Conservation (phyloP, 129 eudicot genomes). For the Flaveria trinervia region DNA sequence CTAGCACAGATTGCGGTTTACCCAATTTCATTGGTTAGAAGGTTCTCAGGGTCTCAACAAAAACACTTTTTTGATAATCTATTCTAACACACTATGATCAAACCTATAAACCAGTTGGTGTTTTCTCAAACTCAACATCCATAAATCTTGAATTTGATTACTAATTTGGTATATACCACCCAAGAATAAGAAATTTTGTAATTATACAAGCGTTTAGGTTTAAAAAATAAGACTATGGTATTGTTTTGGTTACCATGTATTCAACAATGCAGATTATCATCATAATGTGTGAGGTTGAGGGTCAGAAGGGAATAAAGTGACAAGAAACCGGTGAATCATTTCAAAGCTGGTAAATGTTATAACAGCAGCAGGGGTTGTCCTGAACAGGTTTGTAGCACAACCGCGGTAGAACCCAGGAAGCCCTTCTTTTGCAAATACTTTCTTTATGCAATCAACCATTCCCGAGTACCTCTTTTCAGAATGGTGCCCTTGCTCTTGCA, state of each 20-base stretch:
- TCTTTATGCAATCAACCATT: conserved; percentile 76
- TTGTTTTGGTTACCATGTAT: not conserved
- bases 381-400: conserved; percentile 82
- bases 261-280: conserved; percentile 25
- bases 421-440: conserved; percentile 73
- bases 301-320: conserved; percentile 52
- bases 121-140: not conserved
- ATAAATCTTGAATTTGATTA: not conserved
- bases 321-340: conserved; percentile 89
- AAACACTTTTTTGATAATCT: not conserved
- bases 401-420: conserved; percentile 91
- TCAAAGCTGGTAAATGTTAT: conserved; percentile 96
- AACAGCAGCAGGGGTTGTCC: conserved; percentile 96
- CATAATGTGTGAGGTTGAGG: conserved; percentile 66
- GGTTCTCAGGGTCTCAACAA: too few species aligned
- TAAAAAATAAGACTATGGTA: not conserved
- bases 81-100: conserved; percentile 14
- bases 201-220: not conserved
- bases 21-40: too few species aligned
- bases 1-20: too few species aligned
- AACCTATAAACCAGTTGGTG: not conserved
- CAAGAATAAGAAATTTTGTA: not conserved
- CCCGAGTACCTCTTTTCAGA: conserved; percentile 84
- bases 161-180: conserved; percentile 9
- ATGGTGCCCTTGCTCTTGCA: conserved; percentile 98